Conservation (phyloP, 2,329 filamentous ascomycete genomes). For the Aspergillus luchuensis region DNA sequence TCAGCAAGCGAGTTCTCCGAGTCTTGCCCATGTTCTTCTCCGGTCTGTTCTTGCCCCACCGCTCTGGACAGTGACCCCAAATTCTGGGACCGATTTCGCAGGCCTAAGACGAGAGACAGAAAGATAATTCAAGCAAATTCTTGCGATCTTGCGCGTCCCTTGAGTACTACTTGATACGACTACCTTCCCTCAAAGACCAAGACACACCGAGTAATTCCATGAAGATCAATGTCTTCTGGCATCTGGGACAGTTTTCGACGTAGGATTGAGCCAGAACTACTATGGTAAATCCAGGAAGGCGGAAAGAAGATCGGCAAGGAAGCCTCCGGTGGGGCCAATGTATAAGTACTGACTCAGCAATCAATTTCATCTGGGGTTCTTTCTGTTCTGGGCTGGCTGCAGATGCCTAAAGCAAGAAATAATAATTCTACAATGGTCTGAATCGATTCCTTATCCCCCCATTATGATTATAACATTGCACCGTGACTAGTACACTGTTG, state of each 20-base stretch:
- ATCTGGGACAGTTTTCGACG: not conserved
- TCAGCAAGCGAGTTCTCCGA: not conserved
- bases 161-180: too few species aligned
- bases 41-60: not conserved
- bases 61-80: not conserved
- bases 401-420: too few species aligned
- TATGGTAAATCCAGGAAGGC: not conserved
- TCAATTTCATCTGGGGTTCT: not conserved
- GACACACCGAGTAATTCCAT: too few species aligned
- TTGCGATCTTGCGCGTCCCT: too few species aligned
- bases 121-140: not conserved
- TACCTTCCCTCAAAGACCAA: too few species aligned
- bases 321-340: not conserved
- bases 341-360: not conserved
- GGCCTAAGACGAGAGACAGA: not conserved
- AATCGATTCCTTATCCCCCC: too few species aligned
- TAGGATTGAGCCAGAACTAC: not conserved
- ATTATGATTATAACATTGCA: too few species aligned
- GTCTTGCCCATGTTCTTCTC: not conserved
- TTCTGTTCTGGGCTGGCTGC: too few species aligned
- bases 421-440: too few species aligned
- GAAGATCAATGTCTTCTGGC: too few species aligned
- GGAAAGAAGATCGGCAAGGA: not conserved
- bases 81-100: conserved; percentile 3
- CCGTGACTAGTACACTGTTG: too few species aligned